Evolutionary conservation across 2,329 filamentous ascomycete species (phyloP).

Genomic region (Albifimbria verrucaria): DNA sequence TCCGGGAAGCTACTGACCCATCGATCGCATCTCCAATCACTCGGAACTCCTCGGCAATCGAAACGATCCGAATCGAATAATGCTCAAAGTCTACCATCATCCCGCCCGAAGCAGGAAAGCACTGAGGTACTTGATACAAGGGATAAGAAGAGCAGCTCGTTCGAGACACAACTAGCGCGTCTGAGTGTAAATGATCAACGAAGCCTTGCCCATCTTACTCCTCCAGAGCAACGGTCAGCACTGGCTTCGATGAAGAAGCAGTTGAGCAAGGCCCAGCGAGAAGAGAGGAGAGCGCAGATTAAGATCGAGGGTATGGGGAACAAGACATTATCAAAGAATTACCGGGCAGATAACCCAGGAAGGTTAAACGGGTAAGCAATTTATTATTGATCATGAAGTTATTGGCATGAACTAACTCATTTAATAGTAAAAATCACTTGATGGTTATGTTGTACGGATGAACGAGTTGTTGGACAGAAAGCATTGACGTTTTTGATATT

Average conservation of each 20-base stretch:
- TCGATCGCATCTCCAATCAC: slow-evolving; percentile 4
- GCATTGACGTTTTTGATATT: not conserved
- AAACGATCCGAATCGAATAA: not conserved
- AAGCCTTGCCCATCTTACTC: not conserved
- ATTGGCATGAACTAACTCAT: not conserved
- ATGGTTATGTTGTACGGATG: not conserved
- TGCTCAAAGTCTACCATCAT: not conserved
- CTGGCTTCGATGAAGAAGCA: not conserved
- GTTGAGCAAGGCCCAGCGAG: not conserved
- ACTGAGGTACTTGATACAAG: not conserved
- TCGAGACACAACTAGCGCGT: not conserved
- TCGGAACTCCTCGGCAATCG: not conserved
- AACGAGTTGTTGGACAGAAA: not conserved
- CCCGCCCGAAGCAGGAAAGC: not conserved
- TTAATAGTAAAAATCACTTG: not conserved
- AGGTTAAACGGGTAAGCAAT: not conserved
- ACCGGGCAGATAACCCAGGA: not conserved
- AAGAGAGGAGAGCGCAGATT: not conserved
- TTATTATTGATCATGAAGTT: too few relatives aligned
- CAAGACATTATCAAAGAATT: not conserved
- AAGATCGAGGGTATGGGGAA: not conserved
- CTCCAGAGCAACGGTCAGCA: not conserved
- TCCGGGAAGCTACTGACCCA: slow-evolving; percentile 16
- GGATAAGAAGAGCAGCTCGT: not conserved
- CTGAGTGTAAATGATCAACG: not conserved